These are phyloP conservation scores for Saxophila tyrrhenica DNA, from an alignment of 495 filamentous ascomycete species.

Conservation along the genomic window DNA sequence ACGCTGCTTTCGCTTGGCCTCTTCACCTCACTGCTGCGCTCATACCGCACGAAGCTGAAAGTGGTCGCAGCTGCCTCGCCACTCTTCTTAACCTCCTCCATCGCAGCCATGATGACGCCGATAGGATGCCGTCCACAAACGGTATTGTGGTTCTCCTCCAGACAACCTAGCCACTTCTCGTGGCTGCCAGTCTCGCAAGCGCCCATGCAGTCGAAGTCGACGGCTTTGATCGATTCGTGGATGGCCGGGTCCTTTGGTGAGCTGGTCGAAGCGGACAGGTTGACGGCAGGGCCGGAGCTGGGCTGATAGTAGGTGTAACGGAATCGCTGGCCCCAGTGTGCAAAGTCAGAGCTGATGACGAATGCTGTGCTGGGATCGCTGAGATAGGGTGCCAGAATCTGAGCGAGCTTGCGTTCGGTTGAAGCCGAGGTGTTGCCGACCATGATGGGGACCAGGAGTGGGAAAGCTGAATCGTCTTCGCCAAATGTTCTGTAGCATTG, in stretches of 20 bases:
- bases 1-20: slow-evolving; percentile 73
- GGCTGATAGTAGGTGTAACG: slow-evolving; percentile 73
- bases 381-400: slow-evolving; percentile 67
- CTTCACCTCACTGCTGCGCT: slow-evolving; percentile 71
- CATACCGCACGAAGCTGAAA: slow-evolving; percentile 84
- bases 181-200: slow-evolving; percentile 68
- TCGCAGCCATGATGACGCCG: slow-evolving; percentile 79
- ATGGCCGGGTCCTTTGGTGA: slow-evolving; percentile 44
- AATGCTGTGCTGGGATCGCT: slow-evolving; percentile 67
- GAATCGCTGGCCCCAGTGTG: slow-evolving; percentile 88
- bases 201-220: slow-evolving; percentile 74
- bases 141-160: slow-evolving; percentile 72
- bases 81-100: slow-evolving; percentile 45
- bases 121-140: slow-evolving; percentile 96
- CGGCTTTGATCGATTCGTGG: slow-evolving; percentile 70
- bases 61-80: slow-evolving; percentile 28
- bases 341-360: slow-evolving; percentile 88
- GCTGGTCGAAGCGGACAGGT: slow-evolving; percentile 27
- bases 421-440: slow-evolving; percentile 60
- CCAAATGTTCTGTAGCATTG: slow-evolving; percentile 21
- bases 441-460: slow-evolving; percentile 74
- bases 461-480: slow-evolving; percentile 40
- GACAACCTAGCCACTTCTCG: slow-evolving; percentile 51
- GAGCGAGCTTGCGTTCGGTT: slow-evolving; percentile 59
- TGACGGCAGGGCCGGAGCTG: slow-evolving; percentile 8